Base-by-base conservation (phyloP, 176 grass and related monocot species). In the Secale cereale region DNA sequence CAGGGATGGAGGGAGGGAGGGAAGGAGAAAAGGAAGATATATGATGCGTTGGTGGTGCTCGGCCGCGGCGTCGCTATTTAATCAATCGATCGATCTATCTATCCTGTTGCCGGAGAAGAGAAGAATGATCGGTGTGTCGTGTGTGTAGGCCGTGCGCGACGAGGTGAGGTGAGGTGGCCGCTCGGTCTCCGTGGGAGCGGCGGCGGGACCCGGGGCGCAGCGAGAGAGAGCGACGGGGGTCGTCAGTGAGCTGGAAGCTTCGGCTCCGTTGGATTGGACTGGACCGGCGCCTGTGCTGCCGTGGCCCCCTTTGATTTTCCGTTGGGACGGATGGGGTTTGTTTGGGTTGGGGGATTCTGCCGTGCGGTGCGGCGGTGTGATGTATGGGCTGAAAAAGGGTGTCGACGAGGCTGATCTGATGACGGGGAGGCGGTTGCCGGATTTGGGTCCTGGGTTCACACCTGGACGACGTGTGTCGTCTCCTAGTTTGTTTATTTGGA, bases 231-330 rank as follows among this genome's bases (percentile, higher is more conserved):
- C 70, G 17, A 64, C 25, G 43, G 39, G 37, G 30, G 70, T 31
- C 82, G 86, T 66, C 81, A 91, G 67, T 76, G 81, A 30, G 85
- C 80, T 80, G 89, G 81, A 91, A 87, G 85, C 5, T 84, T 84
- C 81, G 29, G n/a, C 78, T 45, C 4, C 35, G 6, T 23, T 45
- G 50, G 50, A 20, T 17, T 41, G 39, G 39, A 41, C 37, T 46
- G 70, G 82, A 73, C 62, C 70, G 61, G 56, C 11, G 76, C 46
- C 20, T 11, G 36, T 68, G 37, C 35, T 28, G 70, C 13, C 20
- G 63, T 84, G 54, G 60, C 40, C 12, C 15, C 72, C n/a, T 65
- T 70, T n/a, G 70, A 10, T 5, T 28, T 62, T 68, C 17, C 29
- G 60, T 32, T n/a, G n/a, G n/a, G n/a, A n/a, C n/a, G n/a, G n/a